phyloP scores from a whole-genome alignment of 2,329 filamentous ascomycete species.

The Diaporthe longicolla region DNA sequence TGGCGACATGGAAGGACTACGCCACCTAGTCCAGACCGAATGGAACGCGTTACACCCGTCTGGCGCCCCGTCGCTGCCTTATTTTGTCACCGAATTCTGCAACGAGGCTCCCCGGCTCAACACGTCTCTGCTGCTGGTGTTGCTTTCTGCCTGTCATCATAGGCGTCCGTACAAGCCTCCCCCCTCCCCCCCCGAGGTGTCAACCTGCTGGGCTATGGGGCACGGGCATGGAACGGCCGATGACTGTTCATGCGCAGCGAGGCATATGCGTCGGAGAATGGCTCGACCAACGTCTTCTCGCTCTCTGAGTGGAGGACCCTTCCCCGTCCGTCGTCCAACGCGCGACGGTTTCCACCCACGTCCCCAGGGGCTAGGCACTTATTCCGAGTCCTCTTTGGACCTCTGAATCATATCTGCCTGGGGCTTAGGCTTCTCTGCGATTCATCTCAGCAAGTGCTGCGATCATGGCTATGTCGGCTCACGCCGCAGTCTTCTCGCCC shows the following conservation, averaged over 20 bases:
- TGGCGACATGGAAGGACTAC: neutral
- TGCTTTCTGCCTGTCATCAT: slow-evolving; percentile 26
- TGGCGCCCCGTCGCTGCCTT: slow-evolving; percentile 32
- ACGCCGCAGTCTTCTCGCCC: neutral
- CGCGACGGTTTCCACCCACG: neutral
- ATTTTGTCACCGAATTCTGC: slow-evolving; percentile 14
- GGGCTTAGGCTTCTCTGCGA: slow-evolving; percentile 11
- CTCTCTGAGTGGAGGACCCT: slow-evolving; percentile 24
- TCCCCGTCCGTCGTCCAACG: neutral
- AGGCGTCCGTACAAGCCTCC: slow-evolving; percentile 9
- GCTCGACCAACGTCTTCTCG: neutral
- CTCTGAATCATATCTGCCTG: slow-evolving; percentile 31
- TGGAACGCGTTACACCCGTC: slow-evolving; percentile 6
- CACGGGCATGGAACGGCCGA: neutral
- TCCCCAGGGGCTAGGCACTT: neutral
- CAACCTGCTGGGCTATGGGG: neutral
- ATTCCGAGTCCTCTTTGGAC: neutral
- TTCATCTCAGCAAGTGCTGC: slow-evolving; percentile 11
- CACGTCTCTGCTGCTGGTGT: neutral
- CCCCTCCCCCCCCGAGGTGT: neutral
- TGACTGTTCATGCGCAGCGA: slow-evolving; percentile 35
- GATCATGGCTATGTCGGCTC: slow-evolving; percentile 27
- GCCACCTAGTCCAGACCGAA: slow-evolving; percentile 23
- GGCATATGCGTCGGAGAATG: slow-evolving; percentile 17
- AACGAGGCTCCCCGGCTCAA: neutral